Base-by-base conservation (phyloP, 441 rosid genomes). In the Euphorbia schlechtendalii region DNA sequence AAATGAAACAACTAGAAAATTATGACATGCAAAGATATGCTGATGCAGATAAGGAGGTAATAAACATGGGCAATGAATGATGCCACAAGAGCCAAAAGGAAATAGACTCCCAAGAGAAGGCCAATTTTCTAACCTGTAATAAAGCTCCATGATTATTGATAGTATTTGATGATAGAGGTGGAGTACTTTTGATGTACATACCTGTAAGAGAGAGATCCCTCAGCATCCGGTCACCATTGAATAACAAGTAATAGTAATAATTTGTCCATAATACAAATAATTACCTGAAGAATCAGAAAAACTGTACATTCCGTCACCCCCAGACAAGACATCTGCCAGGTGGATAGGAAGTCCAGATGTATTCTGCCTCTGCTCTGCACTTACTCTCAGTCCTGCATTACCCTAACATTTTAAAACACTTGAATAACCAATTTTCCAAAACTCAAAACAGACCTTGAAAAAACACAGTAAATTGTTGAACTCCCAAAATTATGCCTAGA, bases 331-430 rank as follows among this genome's bases (percentile, higher is more conserved):
- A 69, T 86, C 97, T 22, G 81, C 87, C 58, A 95, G 79, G 83
- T 89, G 97, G 72, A 82, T 69, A 41, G 99, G 99, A 76, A 91
- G 96, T 62, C 89, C 74, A 68, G 90, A 77, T 62, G 88, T 80
- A 20, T 83, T 71, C 79, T 86, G 93, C 77, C 92, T 86, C 74
- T 91, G 95, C 63, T 95, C 98, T 69, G 78, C 86, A 69, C 91
- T 75, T 65, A 86, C 74, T 71, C 92, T 73, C 51, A 82, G 71
- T 67, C 96, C 96, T 94, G 79, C 77, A 77, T 54, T 21, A n/a
- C n/a, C n/a, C n/a, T n/a, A n/a, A n/a, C n/a, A n/a, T n/a, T n/a
- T n/a, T n/a, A n/a, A n/a, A n/a, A n/a, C n/a, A n/a, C n/a, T n/a
- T n/a, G n/a, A n/a, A n/a, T n/a, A n/a, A n/a, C n/a, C n/a, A n/a